Percentiles rank a stretch among this genome's conserved stretches.
phyloP scores from a whole-genome alignment of 306 rosid species.

The Astragalus membranaceus region DNA sequence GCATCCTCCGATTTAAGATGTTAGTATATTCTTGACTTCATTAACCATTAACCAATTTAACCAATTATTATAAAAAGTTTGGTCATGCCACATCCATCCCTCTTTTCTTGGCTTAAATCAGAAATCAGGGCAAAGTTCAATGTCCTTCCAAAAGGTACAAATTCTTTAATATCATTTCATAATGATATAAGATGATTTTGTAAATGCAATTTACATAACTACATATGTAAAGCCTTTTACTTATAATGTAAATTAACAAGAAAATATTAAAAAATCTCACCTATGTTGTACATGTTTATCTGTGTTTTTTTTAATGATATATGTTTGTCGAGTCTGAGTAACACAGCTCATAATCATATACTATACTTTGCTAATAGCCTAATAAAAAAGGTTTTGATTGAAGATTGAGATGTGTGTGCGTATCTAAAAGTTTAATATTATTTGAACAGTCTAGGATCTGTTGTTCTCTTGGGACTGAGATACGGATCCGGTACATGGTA shows the following conservation, averaged over 20 bases:
- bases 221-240: not conserved
- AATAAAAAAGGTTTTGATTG: not conserved
- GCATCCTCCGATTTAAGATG: conserved; percentile 11
- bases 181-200: not conserved
- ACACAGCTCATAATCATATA: not conserved
- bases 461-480: conserved; percentile 33
- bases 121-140: conserved; percentile 7
- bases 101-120: conserved; percentile 17
- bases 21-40: conserved; percentile 17
- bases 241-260: too few species aligned
- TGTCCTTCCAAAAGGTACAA: not conserved
- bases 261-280: not conserved
- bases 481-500: conserved; percentile 32
- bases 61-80: not conserved
- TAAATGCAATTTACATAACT: not conserved
- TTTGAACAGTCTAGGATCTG: conserved; percentile 21
- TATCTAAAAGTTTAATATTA: not conserved
- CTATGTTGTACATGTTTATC: too few species aligned
- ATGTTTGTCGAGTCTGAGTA: not conserved
- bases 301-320: not conserved
- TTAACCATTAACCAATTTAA: not conserved
- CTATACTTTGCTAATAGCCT: too few species aligned
- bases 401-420: not conserved
- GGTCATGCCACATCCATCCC: conserved; percentile 1
- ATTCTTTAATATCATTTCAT: not conserved